Evolutionary conservation across 371 early-diverging fungal genomes (phyloP), one percentile per base, ranked within the genome.

Genomic region (Actinomucor elegans): DNA sequence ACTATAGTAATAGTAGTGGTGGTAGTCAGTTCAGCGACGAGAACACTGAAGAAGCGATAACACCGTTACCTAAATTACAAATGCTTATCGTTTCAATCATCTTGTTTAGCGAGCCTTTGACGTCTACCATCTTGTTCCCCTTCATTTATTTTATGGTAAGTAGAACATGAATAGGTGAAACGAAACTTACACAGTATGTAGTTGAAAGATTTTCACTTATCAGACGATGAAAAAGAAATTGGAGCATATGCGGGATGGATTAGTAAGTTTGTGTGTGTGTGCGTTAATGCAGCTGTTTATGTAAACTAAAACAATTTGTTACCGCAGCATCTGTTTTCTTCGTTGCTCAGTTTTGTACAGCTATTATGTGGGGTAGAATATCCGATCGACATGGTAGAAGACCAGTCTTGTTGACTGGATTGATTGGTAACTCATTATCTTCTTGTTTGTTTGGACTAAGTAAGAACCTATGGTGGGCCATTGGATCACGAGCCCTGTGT

Each of bases 341-440:
- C 48, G 40, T 83, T 41, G 83, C 81, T 0, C 80, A 81, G 48
- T 83, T 83, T 32, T 74, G 71, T 56, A 79, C 73, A 6, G 75
- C 79, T 3, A 67, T 83, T 48, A 57, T 69, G 24, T 83, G 83
- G 81, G 84, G 84, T 5, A 66, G 57, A 40, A 48, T 84, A 48
- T 83, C 82, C 8, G 84, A 86, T 57, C 62, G 75, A 11, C 61
- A 85, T 54, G 97, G 97, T 15, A 72, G 97, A 20, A 59, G 90
- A 23, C 94, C 94, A 5, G 88, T 93, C 1, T 54, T 96, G 3
- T 64, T 94, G 15, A 69, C 84, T 7, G 97, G 97, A 0, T 50
- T 80, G 21, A 55, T 87, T 31, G 94, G 94, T 10, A 93, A 89
- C 32, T 64, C 84, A 2, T 54, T 89, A 12, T 79, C 88, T 0